phyloP scores from a whole-genome alignment of 2,329 filamentous ascomycete species.

The Blastomyces parvus region DNA sequence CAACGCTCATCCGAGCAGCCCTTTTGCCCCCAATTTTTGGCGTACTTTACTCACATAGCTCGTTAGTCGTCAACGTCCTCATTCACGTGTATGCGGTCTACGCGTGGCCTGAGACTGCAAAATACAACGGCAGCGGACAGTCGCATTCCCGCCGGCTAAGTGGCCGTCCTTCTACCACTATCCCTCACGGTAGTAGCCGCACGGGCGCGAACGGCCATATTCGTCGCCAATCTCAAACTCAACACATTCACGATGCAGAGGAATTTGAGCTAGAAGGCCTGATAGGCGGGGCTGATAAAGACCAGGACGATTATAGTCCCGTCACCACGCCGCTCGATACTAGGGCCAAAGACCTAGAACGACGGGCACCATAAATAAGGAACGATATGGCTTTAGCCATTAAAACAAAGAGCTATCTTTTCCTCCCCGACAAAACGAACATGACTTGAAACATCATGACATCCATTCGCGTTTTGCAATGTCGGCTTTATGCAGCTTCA shows the following conservation, averaged over 20 bases:
- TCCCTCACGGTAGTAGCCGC: conserved; percentile 9
- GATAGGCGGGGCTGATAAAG: conserved; percentile 32
- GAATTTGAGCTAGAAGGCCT: conserved; percentile 90
- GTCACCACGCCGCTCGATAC: conserved; percentile 3
- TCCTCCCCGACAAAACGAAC: background rate
- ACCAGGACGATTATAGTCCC: conserved; percentile 22
- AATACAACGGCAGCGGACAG: conserved; percentile 10
- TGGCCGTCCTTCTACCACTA: conserved; percentile 8
- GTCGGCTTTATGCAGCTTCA: background rate
- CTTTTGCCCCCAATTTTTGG: background rate
- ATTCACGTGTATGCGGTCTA: conserved; percentile 70
- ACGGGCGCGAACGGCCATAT: conserved; percentile 39
- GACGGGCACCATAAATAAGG: background rate
- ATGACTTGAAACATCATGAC: background rate
- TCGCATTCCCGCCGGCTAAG: conserved; percentile 8
- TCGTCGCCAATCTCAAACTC: conserved; percentile 29
- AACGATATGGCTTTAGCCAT: background rate
- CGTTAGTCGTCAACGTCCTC: conserved; percentile 66
- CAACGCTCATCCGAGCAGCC: background rate
- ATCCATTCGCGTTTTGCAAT: background rate
- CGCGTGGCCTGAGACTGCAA: conserved; percentile 36
- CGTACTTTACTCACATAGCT: conserved; percentile 6
- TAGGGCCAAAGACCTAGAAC: background rate
- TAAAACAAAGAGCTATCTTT: background rate
- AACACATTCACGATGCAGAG: conserved; percentile 66